Conservation (phyloP, 495 filamentous ascomycete genomes). For the Neurospora africana region DNA sequence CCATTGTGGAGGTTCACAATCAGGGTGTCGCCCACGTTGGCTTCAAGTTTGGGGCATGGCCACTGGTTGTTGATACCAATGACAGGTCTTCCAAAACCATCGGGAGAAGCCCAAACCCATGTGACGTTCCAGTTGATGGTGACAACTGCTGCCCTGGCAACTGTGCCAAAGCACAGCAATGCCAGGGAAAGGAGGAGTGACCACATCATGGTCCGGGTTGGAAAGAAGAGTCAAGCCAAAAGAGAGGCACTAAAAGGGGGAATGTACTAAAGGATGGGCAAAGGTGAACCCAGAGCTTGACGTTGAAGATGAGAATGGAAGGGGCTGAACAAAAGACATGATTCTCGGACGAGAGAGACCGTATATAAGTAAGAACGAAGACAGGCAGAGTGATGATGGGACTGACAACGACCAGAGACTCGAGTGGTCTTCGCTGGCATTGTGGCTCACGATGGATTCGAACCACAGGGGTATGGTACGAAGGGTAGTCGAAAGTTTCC, state of each 20-base stretch:
- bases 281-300: neutral
- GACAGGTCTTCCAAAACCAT: slow-evolving; percentile 54
- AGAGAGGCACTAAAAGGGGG: neutral
- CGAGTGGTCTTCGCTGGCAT: neutral
- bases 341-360: neutral
- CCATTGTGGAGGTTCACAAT: slow-evolving; percentile 61
- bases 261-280: neutral
- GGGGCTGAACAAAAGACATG: neutral
- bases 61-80: slow-evolving; percentile 71
- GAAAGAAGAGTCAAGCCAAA: neutral
- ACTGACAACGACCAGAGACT: neutral
- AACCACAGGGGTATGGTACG: slow-evolving; percentile 1
- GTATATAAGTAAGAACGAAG: neutral
- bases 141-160: slow-evolving; percentile 23
- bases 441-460: neutral
- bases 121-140: slow-evolving; percentile 51
- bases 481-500: neutral
- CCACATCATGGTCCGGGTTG: slow-evolving; percentile 7
- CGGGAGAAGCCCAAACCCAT: slow-evolving; percentile 62
- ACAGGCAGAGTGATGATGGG: neutral
- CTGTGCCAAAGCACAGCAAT: slow-evolving; percentile 13
- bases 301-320: neutral
- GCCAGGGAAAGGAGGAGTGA: slow-evolving; percentile 7
- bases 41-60: slow-evolving; percentile 61
- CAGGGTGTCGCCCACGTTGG: slow-evolving; percentile 59